Base-by-base conservation (phyloP, 257 asterid genomes). In the Ilex aquifolium region DNA sequence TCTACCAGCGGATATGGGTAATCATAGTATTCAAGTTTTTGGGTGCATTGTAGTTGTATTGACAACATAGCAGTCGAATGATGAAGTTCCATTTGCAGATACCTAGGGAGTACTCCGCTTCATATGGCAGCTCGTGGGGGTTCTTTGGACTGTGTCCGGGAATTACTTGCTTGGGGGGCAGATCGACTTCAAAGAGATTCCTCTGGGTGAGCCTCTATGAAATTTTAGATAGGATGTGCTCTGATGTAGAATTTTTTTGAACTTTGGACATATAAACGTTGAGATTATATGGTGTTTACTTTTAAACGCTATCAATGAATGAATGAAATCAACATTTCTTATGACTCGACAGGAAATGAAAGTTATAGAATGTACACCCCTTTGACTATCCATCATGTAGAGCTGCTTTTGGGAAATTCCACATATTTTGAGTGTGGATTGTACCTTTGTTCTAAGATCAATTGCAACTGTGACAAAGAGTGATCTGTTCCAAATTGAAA, bases 101-200 rank as follows among this genome's bases (percentile, higher is more conserved):
- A 71, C 72, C 83, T 80, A 29, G 96, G 96, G 13, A 80, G 85
- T 69, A 79, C 96, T 12, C 93, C 96, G 46, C 88, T 88, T 75
- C 96, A 88, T 79, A 77, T 86, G 61, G 96, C 96, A 66, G 96
- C 96, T 30, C 81, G 88, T 7, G 92, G 84, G 57, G 96, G 92
- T 40, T 86, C 96, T 5, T 65, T 88, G 80, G 95, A 88, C 63
- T 88, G 90, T 70, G 82, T 86, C 14, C 86, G 93, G 10, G 90
- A 86, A 68, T 77, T 88, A 76, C 90, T 88, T 70, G 78, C 96
- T 62, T 79, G 88, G 87, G 95, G 95, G 51, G 90, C 95, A 50
- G 93, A 88, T 76, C 79, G 93, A 57, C 84, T 75, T 67, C 91
- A 79, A 69, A 74, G 87, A 71, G 96, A 88, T 84, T 67, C 84